Base-by-base conservation (phyloP, 257 asterid genomes). In the Buddleja alternifolia region DNA sequence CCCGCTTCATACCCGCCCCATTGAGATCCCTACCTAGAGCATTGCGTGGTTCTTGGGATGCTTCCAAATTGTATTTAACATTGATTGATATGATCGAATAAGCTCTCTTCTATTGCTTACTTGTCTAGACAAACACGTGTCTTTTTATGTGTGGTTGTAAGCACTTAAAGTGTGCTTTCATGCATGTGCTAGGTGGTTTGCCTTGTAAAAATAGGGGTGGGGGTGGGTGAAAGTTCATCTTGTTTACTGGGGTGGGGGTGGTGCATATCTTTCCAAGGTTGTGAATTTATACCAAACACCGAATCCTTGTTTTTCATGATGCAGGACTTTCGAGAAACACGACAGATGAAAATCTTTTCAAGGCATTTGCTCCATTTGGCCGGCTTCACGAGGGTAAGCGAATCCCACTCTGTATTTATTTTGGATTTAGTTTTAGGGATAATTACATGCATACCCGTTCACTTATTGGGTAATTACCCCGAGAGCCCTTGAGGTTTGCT, bases 281-380 rank as follows among this genome's bases (percentile, higher is more conserved):
- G 36, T 63, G 29, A 20, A 25, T 39, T 24, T 54, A 40, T 21
- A 73, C 50, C 70, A 39, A 56, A 25, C 6, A 24, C 14, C 41
- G 42, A 25, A 68, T 58, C 34, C 65, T 66, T 59, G 32, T 7
- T 42, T 40, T 62, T 51, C 24, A 32, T 58, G 78, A 48, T 34
- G 71, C 86, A 93, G 98, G 98, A 48, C 95, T 93, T 57, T 88
- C 96, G 63, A 82, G 95, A 84, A 75, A 29, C 56, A 94, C 99
- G 0, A 81, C 81, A 4, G 97, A 94, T 73, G 97, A 86, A 39
- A 79, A 76, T 65, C 86, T 94, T 60, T 73, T 46, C 63, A 80
- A 78, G 7, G 95, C 99, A 42, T 94, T 94, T 80, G 85, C 86
- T 40, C 84, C 86, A 42, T 94, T 85, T 61, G 99, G 99, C 65